Conservation (phyloP, 1,139 yeast genomes). For the Scheffersomyces cryptocercus region DNA sequence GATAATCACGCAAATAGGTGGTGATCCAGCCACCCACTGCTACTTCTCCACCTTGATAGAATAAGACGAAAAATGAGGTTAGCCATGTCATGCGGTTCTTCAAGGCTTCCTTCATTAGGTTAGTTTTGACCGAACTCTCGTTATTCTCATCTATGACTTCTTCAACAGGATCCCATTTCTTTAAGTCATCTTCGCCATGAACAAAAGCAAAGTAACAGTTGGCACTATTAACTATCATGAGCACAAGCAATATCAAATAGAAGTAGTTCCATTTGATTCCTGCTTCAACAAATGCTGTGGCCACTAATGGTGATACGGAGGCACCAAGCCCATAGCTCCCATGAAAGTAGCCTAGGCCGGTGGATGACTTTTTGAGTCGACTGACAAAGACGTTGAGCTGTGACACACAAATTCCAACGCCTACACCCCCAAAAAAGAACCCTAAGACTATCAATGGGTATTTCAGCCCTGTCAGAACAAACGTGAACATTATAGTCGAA, state of each 20-base stretch:
- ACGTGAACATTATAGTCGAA: constrained; percentile 37
- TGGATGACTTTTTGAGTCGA: constrained; percentile 15
- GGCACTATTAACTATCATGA: constrained; percentile 11
- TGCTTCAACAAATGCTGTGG: constrained; percentile 15
- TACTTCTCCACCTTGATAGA: constrained; percentile 72
- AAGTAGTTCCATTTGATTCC: constrained; percentile 17
- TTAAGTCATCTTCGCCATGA: constrained; percentile 14
- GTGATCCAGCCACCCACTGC: constrained; percentile 73
- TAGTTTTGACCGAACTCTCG: constrained; percentile 5
- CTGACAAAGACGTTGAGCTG: constrained; percentile 17
- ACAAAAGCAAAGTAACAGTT: constrained; percentile 11
- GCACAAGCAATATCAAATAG: constrained; percentile 14
- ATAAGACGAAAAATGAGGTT: constrained; percentile 52
- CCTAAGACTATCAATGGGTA: constrained; percentile 19
- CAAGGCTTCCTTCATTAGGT: constrained; percentile 28
- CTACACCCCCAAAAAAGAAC: constrained; percentile 19
- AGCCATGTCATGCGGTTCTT: constrained; percentile 53
- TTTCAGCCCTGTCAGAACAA: constrained; percentile 34
- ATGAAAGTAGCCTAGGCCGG: constrained; percentile 17
- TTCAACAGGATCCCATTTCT: constrained; percentile 8
- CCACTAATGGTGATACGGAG: constrained; percentile 25
- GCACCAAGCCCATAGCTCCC: constrained; percentile 21
- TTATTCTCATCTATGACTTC: not conserved
- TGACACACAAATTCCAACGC: constrained; percentile 16
- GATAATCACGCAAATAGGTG: constrained; percentile 57